Percentiles rank a stretch among this genome's conserved stretches.
Evolutionary conservation across 352 stramenopile genomes (phyloP).

Genomic region (Pythium sukuiense): DNA sequence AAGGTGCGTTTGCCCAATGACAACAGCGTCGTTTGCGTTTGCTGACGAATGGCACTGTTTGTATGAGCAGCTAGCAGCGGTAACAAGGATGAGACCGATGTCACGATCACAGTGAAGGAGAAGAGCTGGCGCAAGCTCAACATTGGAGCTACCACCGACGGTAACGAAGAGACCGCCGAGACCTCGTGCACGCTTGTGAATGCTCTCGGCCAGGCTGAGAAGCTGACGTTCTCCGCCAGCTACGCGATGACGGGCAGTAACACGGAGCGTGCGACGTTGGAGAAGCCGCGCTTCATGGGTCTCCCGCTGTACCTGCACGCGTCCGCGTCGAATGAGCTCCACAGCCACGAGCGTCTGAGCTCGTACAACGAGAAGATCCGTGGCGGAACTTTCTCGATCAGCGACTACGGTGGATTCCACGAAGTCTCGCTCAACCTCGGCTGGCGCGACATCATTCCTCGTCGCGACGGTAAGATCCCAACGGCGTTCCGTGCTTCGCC

Average conservation of each 20-base stretch:
- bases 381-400: constrained; percentile 81
- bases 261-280: constrained; percentile 79
- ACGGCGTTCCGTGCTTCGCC: constrained; percentile 89
- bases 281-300: constrained; percentile 86
- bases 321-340: constrained; percentile 77
- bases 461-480: constrained; percentile 79
- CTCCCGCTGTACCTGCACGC: constrained; percentile 79
- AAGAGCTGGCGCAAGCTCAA: constrained; percentile 86
- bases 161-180: constrained; percentile 84
- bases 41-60: not conserved
- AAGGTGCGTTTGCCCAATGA: constrained; percentile 32
- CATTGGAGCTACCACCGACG: constrained; percentile 81
- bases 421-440: constrained; percentile 83
- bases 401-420: constrained; percentile 84
- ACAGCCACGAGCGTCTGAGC: constrained; percentile 85
- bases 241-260: constrained; percentile 87
- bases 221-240: constrained; percentile 75
- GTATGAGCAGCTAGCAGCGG: constrained; percentile 57
- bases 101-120: constrained; percentile 88
- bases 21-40: not conserved
- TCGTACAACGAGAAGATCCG: constrained; percentile 90
- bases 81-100: constrained; percentile 71
- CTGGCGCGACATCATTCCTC: constrained; percentile 87
- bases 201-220: constrained; percentile 81
- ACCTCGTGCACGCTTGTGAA: constrained; percentile 85